Conservation (phyloP, 2,329 filamentous ascomycete genomes). For the Diaporthe citriasiana region DNA sequence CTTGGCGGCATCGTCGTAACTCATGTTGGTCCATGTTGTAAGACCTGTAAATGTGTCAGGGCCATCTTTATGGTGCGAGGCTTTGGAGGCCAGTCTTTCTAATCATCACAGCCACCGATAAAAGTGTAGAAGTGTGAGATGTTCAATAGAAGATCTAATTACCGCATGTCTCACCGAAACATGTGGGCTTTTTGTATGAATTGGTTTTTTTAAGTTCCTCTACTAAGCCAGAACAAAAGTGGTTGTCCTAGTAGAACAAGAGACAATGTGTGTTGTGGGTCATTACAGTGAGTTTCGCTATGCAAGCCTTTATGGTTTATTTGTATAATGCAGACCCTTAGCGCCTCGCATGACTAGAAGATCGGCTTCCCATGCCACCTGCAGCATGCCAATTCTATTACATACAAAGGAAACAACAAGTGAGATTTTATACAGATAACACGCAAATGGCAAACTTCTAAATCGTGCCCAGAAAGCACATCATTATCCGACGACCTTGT, state of each 20-base stretch:
- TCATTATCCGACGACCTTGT: background rate
- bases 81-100: slow-evolving; percentile 37
- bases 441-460: background rate
- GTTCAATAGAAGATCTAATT: too few relatives aligned
- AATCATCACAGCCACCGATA: too few relatives aligned
- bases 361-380: background rate
- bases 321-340: too few relatives aligned
- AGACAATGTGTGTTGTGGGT: too few relatives aligned
- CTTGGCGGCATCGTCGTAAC: slow-evolving; percentile 21
- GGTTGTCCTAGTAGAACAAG: too few relatives aligned
- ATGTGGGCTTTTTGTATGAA: too few relatives aligned
- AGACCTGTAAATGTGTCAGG: slow-evolving; percentile 14
- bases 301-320: too few relatives aligned
- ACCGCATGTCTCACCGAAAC: too few relatives aligned
- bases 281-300: too few relatives aligned
- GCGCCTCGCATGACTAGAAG: background rate
- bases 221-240: too few relatives aligned
- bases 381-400: background rate
- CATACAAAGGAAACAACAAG: background rate
- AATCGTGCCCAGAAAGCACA: background rate
- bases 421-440: background rate
- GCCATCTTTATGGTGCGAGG: background rate
- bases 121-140: too few relatives aligned
- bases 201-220: too few relatives aligned
- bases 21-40: slow-evolving; percentile 18